Evolutionary conservation across 108 stramenopile species (phyloP), one percentile per base, ranked within the genome.

Genomic region (Nitzschia sp.): DNA sequence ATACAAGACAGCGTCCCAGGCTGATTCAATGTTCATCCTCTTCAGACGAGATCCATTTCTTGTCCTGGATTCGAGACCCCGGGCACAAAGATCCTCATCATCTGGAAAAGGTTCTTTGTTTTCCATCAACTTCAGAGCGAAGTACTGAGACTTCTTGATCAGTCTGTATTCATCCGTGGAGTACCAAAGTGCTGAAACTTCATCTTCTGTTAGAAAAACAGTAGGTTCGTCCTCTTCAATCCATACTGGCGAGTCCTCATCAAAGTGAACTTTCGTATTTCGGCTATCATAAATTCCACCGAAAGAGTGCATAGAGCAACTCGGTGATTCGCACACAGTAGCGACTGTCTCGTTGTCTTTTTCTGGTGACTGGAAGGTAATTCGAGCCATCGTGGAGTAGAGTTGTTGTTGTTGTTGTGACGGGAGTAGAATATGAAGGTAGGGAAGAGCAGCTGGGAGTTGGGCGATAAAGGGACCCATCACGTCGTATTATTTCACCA

Each of bases 111-210:
- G 10, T 15, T 25, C 21, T 7, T 40, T 40, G 22, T 22, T 14
- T 21, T 65, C 51, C 51, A 65, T 51, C 51, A 65, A n/a, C 39
- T 53, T 51, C 2, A 65, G 5, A 12, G 43, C 41, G 21, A 65
- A 65, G n/a, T 25, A 37, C 38, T 51, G 51, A 0, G 64, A 65
- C 14, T 53, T 51, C 20, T 38, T 51, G 14, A 44, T 46, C 22
- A 65, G 43, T 38, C 17, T 11, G 20, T 52, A 65, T 22, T 65
- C 64, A 7, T 51, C 51, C 8, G 38, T 51, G 2, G 64, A 51
- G 51, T 65, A 65, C 64, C 64, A 65, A n/a, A 65, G 39, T 38
- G 64, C 14, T 1, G 22, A 9, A 5, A 53, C 8, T 46, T 65
- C 64, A 19, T 65, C 64, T 1, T 65, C 64, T 8, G 29, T 52